Base-by-base conservation (phyloP, 108 stramenopile genomes). In the Pseudonitzschia multistriata region DNA sequence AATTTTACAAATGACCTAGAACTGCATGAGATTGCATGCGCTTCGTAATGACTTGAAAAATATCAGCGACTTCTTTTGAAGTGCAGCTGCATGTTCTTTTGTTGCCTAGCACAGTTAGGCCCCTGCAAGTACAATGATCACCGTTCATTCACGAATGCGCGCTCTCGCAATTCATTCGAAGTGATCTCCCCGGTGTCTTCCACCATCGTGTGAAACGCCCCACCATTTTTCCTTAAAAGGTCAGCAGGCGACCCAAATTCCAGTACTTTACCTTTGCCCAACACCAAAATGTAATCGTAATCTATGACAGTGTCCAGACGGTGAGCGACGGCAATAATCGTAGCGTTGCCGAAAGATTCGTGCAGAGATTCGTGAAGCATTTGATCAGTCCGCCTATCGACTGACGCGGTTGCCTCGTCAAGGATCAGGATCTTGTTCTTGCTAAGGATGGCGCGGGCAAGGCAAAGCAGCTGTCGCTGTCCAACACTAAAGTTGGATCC, bases 271-370 rank as follows among this genome's bases (percentile, higher is more conserved):
- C 97, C 98, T n/a, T 81, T 66, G 27, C 94, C 91, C 61, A 99
- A 71, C 14, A 98, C 98, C 14, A 96, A 60, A 35, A 99, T 89
- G 30, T 74, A 74, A 81, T 99, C 96, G 75, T 88, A 83, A 33
- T 96, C 88, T 55, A 96, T 89, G 34, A 99, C 80, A 21, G 96
- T 97, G 64, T 98, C 85, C 53, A 99, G 70, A 5, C 97, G 83
- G 80, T 99, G 98, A 8, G 98, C 98, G 25, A 99, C 93, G 19
- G 95, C 81, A 25, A 99, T 75, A 8, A 98, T 85, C 2, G 97
- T 97, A 10, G 87, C 87, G 30, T 82, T 79, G 10, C 62, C 15
- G 67, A 97, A 94, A 3, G 78, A 79, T 40, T 87, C 83, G 40
- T 72, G 70, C 66, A 95, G 67, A 7, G 90, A 88, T 47, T 89